Conservation (phyloP, 106 monocot genomes). For the Dendrobium catenatum region DNA sequence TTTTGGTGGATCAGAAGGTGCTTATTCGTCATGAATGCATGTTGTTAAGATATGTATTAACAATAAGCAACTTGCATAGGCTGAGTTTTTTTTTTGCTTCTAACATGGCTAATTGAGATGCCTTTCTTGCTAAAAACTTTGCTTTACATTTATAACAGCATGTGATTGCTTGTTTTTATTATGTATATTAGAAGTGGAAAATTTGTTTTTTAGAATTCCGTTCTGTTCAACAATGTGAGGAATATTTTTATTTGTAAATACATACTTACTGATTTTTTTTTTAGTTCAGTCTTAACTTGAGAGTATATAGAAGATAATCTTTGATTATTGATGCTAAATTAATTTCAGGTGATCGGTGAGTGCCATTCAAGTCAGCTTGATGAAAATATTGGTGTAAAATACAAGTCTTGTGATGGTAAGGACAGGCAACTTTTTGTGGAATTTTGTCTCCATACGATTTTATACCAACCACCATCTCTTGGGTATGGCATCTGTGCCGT, state of each 20-base stretch:
- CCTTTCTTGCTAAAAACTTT: neutral
- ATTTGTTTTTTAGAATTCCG: neutral
- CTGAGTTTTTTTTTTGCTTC: neutral
- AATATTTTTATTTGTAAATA: neutral
- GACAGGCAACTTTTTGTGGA: conserved; percentile 73
- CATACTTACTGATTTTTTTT: neutral
- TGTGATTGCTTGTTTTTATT: neutral
- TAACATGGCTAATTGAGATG: neutral
- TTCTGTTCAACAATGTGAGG: neutral
- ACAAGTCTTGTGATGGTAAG: conserved; percentile 28
- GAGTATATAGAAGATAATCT: neutral
- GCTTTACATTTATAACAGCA: neutral
- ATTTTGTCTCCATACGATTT: conserved; percentile 72
- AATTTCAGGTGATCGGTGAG: conserved; percentile 71
- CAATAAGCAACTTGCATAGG: neutral
- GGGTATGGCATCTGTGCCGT: conserved; percentile 36
- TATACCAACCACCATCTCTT: conserved; percentile 65
- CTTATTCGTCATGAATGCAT: neutral
- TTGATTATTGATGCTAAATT: conserved; percentile 4
- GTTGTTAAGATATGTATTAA: neutral
- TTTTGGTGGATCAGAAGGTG: neutral
- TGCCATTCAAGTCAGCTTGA: conserved; percentile 57
- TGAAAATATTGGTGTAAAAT: conserved; percentile 56
- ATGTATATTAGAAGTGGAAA: neutral
- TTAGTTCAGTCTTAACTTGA: neutral